Evolutionary conservation across 1,284 basidiomycete species (phyloP), one percentile per base, ranked within the genome.

Genomic region (Sanguinoderma infundibulare): DNA sequence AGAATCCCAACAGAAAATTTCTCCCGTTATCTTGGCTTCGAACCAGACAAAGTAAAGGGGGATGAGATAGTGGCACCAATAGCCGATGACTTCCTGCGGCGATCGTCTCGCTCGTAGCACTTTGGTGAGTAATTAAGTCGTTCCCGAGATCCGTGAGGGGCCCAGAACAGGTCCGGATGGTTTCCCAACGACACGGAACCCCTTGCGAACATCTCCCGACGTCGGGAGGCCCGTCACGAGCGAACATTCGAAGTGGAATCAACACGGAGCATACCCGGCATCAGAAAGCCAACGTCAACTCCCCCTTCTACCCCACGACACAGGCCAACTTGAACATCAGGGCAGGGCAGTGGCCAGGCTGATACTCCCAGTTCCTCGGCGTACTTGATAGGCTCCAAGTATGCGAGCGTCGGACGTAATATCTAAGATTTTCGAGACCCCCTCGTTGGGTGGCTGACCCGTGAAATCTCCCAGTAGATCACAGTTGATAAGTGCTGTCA

Each of bases 251-350:
- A 9, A 35, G 35, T 57, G 54, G 61, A 60, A 63, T 53, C 55
- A 47, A 57, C 57, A 64, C 65, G 65, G 65, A 67, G 50, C 65
- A 67, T 67, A 67, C 52, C 65, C 65, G 65, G 53, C 32, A 67
- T 62, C 65, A 67, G 58, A 58, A 53, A n/a, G 28, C 30, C 28
- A 53, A 36, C 24, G 8, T 34, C 8, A 12, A 32, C 24, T n/a
- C 38, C 17, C 7, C 1, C 12, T 39, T 39, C 10, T 28, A 35
- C 34, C 34, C 34, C 46, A 17, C 28, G 26, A 17, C 28, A n/a
- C 24, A 28, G 44, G 28, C 26, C 7, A 44, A 26, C 24, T 32
- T 30, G 46, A 17, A 10, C 46, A 49, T 49, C 46, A 32, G 44
- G 46, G 15, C n/a, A n/a, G n/a, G n/a, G n/a, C n/a, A n/a, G n/a